phyloP scores from a whole-genome alignment of 176 grass and related monocot genomes.

The Rhynchospora tenuis region DNA sequence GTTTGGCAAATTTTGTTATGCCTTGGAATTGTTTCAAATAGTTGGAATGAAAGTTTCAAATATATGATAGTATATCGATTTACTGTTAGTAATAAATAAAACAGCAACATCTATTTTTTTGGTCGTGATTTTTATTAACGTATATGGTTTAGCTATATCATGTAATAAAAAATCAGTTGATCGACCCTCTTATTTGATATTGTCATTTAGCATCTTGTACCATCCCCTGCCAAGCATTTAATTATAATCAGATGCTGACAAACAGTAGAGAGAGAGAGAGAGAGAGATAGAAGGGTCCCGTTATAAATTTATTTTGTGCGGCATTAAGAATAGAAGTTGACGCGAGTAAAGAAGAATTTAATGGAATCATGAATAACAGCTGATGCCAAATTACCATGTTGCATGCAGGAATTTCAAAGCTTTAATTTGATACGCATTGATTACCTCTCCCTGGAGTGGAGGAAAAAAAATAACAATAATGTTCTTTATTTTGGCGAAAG shows the following conservation, averaged over 20 bases:
- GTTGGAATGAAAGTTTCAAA: no score
- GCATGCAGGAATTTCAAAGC: background rate
- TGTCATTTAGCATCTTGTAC: no score
- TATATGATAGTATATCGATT: no score
- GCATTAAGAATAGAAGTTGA: slow-evolving; percentile 22
- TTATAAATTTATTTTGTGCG: background rate
- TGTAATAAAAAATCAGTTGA: no score
- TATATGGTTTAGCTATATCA: no score
- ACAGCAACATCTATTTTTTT: no score
- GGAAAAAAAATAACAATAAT: background rate
- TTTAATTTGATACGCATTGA: background rate
- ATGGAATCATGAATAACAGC: slow-evolving; percentile 29
- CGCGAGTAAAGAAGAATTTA: slow-evolving; percentile 12
- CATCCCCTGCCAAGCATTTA: background rate
- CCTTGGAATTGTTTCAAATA: no score
- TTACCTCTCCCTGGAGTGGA: background rate
- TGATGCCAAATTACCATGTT: slow-evolving; percentile 4
- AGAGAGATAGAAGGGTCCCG: background rate
- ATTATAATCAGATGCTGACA: background rate
- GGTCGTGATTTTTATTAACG: no score
- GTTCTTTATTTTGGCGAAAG: background rate
- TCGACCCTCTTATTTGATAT: no score
- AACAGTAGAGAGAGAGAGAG: background rate
- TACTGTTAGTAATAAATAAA: no score
- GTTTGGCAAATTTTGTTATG: no score